These are phyloP conservation scores for Microdochium nivale DNA, from an alignment of 2,329 filamentous ascomycete species.

Conservation along the genomic window DNA sequence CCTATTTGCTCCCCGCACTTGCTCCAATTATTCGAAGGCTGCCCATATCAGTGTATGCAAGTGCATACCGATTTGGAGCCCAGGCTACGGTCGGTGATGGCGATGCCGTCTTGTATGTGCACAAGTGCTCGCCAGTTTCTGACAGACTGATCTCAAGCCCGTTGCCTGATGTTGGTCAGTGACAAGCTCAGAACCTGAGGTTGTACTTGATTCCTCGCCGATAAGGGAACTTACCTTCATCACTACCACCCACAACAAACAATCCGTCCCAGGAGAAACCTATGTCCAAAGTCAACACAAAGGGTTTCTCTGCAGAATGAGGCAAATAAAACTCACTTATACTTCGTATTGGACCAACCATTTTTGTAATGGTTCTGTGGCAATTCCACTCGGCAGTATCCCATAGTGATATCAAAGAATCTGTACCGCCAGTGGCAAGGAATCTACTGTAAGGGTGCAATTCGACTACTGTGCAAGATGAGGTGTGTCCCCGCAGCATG, in stretches of 20 bases:
- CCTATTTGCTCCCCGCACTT: conserved; percentile 36
- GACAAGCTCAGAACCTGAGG: neutral
- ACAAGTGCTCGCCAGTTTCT: conserved; percentile 65
- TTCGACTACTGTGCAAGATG: conserved; percentile 59
- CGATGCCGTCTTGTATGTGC: conserved; percentile 60
- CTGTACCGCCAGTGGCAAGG: conserved; percentile 66
- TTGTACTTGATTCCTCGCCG: too few species aligned
- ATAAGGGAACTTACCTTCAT: conserved; percentile 45
- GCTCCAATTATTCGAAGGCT: conserved; percentile 60
- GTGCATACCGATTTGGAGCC: conserved; percentile 65
- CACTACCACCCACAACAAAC: conserved; percentile 65
- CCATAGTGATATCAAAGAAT: conserved; percentile 69
- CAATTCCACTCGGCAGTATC: conserved; percentile 73
- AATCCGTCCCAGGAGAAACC: conserved; percentile 73
- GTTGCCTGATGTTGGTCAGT: conserved; percentile 30
- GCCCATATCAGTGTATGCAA: conserved; percentile 66
- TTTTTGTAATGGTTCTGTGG: conserved; percentile 59
- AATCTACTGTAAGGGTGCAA: conserved; percentile 64
- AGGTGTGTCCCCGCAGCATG: conserved; percentile 63
- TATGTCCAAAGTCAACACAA: conserved; percentile 19
- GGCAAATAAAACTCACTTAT: conserved; percentile 40
- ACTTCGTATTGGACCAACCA: conserved; percentile 61
- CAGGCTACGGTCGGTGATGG: conserved; percentile 62
- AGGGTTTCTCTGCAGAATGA: neutral
- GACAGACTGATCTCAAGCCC: conserved; percentile 63